Evolutionary conservation across 345 rosid genomes (phyloP), one percentile per base, ranked within the genome.

Genomic region (Noccaea caerulescens): DNA sequence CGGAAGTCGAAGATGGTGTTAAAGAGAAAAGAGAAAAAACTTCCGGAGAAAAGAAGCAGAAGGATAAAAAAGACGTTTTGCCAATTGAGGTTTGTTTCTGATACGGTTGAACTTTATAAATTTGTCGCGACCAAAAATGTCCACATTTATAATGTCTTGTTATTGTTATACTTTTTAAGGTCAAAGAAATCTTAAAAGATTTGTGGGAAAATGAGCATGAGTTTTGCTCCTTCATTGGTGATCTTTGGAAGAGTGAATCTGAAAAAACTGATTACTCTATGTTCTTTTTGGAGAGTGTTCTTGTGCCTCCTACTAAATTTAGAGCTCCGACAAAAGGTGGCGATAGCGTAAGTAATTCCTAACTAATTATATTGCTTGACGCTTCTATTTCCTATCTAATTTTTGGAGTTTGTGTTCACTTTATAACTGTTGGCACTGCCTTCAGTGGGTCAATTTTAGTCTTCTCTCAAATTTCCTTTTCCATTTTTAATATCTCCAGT

Each of bases 271-370:
- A 87, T 36, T 77, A 80, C 41, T 78, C 80, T 34, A 89, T 91
- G 88, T 94, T 89, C 76, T 91, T 94, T 78, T 69, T 94, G 68
- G 91, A 87, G 68, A 81, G 85, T 58, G 61, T 94, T 80, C 84
- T 91, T 53, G 98, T 91, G 44, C 89, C 96, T 72, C 98, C 99
- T 42, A 88, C 76, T 72, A 94, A 87, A 80, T 94, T 94, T 66
- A 87, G 98, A 45, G 89, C 96, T 4, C 93, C 95, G 4, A 75
- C 97, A 30, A 86, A 84, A 78, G 95, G 95, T 34, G 93, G 93
- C 41, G 96, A 88, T 80, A 80, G 89, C 49, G 99, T 94, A 84
- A 88, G 97, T 88, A 39, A 52, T 69, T 68, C 13, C 10, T 50
- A 25, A 58, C 50, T 16, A 38, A 34, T 43, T 7, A 37, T 43